Base-by-base conservation (phyloP, 345 rosid species). In the Cardamine occulta region DNA sequence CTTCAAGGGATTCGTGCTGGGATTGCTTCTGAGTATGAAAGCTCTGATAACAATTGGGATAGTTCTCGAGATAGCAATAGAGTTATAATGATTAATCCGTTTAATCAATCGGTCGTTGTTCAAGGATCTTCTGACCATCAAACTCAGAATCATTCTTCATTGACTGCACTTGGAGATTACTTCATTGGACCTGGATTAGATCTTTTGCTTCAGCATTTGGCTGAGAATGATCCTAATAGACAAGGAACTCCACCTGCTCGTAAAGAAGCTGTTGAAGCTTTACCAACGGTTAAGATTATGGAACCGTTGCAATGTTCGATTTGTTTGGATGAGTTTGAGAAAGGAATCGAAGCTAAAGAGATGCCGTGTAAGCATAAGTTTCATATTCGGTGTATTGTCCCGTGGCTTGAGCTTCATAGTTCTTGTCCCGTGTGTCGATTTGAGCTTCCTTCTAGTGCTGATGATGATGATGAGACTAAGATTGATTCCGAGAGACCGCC, bases 361-460 rank as follows among this genome's bases (percentile, higher is more conserved):
- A 88, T 91, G 97, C 97, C 98, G 0, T 93, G 98, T 79, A 88
- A 86, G 80, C 98, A 93, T 73, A 91, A 86, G 88, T 93, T 89
- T 82, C 98, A 93, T 52, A 26, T 78, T n/a, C 63, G 49, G 0
- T 93, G 98, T 78, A 79, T 93, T 73, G 74, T 87, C 10, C 96
- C 97, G 5, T 93, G 98, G 98, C 80, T 93, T 72, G 96, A 89
- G 81, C 86, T 93, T 69, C 98, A 93, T 68, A 89, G 94, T 70
- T 89, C 97, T 53, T 93, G 96, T 73, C 98, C 97, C 0, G 88
- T 93, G 63, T 93, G 98, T 76, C 86, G 98, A 66, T 84, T 75
- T 52, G 93, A 91, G 82, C 75, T 93, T 80, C 89, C 96, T 24
- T 32, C 70, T 7, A 45, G 6, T 44, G 59, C 57, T 68, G 86